Base-by-base conservation (phyloP, 148 eudicot species). In the Arctostaphylos glauca region DNA sequence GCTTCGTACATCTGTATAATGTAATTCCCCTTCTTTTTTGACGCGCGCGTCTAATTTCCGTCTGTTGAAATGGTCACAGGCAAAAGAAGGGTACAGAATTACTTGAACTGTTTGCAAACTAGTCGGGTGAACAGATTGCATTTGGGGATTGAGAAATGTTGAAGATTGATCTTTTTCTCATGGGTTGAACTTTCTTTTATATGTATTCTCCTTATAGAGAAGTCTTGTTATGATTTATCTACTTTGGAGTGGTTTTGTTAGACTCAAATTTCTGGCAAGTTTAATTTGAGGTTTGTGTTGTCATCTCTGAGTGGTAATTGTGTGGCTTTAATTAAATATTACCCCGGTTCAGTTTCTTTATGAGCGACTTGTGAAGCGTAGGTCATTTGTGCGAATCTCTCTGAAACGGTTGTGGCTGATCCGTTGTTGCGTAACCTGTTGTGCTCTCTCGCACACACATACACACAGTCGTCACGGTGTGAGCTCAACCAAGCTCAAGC, bases 11-110 rank as follows among this genome's bases (percentile, higher is more conserved):
- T 31, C 38, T 31, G 38, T 31, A 1, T 71, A 50, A 38, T 55
- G 56, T 60, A 83, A 66, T 50, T 50, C 54, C 55, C 78, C 75
- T 54, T 46, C 19, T 16, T 58, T 71, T 47, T 52, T 77, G 3
- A 41, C 18, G 43, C 18, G 21, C 14, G 15, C 67, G 15, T 25
- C 47, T 19, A 12, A 41, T 78, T 7, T 14, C 15, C 54, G 23
- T 31, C 55, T 48, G 12, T 68, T n/a, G 23, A 79, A 71, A 53
- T 71, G 76, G 78, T 70, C 78, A 82, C 85, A 70, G 82, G 82
- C 66, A 21, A 66, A n/a, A 66, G n/a, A 60, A 54, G 18, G 3
- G 44, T 31, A 47, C 13, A 47, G 7, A 9, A 21, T 31, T 56
- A 15, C 54, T 43, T 82, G 71, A 75, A 31, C 46, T 75, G 49